These are phyloP conservation scores for Colletotrichum costaricense DNA, from an alignment of 2,329 filamentous ascomycete genomes.

Conservation along the genomic window DNA sequence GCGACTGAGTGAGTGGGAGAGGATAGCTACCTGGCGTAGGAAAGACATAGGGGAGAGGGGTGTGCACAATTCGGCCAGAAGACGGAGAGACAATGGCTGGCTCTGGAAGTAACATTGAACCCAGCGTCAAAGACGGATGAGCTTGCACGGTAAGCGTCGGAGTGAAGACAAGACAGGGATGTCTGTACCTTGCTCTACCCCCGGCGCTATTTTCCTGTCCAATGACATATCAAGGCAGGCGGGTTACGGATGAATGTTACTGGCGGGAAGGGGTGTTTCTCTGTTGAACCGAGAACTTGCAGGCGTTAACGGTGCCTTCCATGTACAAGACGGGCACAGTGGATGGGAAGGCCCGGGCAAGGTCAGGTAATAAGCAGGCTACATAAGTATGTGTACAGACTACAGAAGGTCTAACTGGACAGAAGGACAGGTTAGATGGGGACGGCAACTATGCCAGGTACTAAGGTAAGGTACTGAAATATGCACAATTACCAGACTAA, in stretches of 20 bases:
- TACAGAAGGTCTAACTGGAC: conserved; percentile 10
- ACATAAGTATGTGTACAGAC: neutral
- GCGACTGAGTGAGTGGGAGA: neutral
- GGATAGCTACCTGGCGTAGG: no score
- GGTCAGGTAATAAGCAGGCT: neutral
- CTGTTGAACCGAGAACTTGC: neutral
- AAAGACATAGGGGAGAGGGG: conserved; percentile 12
- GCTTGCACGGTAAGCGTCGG: neutral
- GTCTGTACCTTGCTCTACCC: conserved; percentile 1
- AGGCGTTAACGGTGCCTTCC: conserved; percentile 9
- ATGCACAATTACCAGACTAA: neutral
- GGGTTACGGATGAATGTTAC: neutral
- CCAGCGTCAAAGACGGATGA: neutral
- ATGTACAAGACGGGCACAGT: conserved; percentile 10
- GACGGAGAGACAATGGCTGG: conserved; percentile 2
- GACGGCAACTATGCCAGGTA: neutral
- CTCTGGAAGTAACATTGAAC: neutral
- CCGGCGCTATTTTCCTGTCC: conserved; percentile 10
- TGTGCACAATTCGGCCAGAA: neutral
- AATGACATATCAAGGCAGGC: conserved; percentile 3
- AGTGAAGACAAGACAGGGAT: neutral
- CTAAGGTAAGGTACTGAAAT: neutral
- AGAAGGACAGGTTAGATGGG: neutral
- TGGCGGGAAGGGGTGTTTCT: neutral
- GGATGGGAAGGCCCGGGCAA: neutral